Evolutionary conservation across 192 early-diverging fungal genomes (phyloP).

Genomic region (Phycomyces blakesleeanus): DNA sequence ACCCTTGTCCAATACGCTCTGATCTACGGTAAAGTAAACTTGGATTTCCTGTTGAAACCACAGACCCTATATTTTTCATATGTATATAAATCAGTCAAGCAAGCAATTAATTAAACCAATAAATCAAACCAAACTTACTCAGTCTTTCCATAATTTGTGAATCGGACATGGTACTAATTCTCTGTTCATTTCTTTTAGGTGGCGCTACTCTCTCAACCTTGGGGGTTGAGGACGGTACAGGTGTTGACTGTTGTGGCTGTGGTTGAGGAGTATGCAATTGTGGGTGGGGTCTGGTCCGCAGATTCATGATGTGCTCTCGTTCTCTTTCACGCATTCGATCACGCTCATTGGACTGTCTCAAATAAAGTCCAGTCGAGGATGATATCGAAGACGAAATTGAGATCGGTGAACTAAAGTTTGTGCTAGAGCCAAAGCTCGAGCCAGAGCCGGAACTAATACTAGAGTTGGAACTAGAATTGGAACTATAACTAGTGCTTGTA

Average conservation of each 20-base stretch:
- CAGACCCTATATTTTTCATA: slow-evolving; percentile 68
- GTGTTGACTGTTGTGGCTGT: slow-evolving; percentile 37
- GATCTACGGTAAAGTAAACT: slow-evolving; percentile 87
- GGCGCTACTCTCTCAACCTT: slow-evolving; percentile 30
- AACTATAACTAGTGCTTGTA: too few species aligned
- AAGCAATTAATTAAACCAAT: too few species aligned
- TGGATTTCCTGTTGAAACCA: slow-evolving; percentile 91
- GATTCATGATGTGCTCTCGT: slow-evolving; percentile 4
- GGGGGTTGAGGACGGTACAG: slow-evolving; percentile 13
- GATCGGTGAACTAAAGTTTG: too few species aligned
- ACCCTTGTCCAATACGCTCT: slow-evolving; percentile 97
- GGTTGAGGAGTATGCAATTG: slow-evolving; percentile 4
- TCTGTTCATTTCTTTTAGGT: slow-evolving; percentile 64
- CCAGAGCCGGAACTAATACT: too few species aligned
- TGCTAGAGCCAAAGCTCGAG: too few species aligned
- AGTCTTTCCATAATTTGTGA: slow-evolving; percentile 93
- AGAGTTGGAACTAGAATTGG: too few species aligned
- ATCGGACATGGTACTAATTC: slow-evolving; percentile 86
- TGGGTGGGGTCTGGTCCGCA: background rate
- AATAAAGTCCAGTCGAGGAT: background rate
- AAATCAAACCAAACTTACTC: too few species aligned
- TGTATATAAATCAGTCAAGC: too few species aligned
- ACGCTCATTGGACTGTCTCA: slow-evolving; percentile 9
- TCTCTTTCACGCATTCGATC: slow-evolving; percentile 6
- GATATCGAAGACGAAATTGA: background rate